Base-by-base conservation (phyloP, 1,284 basidiomycete genomes). In the Cryptococcus sp. region DNA sequence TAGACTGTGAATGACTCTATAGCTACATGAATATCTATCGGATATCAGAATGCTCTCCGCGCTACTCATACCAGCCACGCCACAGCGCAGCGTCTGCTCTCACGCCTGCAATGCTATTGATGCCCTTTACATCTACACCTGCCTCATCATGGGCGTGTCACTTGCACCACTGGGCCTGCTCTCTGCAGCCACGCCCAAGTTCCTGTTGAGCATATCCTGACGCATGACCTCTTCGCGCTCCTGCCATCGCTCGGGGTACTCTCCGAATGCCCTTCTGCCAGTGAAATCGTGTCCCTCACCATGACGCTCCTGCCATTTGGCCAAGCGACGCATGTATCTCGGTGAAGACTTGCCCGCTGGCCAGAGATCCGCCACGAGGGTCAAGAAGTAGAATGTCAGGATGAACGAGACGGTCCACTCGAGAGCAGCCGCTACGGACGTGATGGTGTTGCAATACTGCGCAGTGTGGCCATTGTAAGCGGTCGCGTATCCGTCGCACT, bases 351-450 rank as follows among this genome's bases (percentile, higher is more conserved):
- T 81, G 42, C 69, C 73, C 41, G 71, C 69, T 10, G 71, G 71
- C 73, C 76, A 69, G 27, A 75, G 70, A 60, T 76, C 70, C 47
- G 70, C 69, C 22, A 61, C 67, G 16, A 78, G 68, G 8, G 74
- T 73, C 40, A 73, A 53, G 61, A 74, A 76, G 72, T 75, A 78
- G 62, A 81, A 78, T 48, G 71, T 61, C 16, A 80, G 67, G 53
- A 80, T 62, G 69, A 82, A 80, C 2, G 78, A 66, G 27, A 78
- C 72, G n/a, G 76, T 64, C 79, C 80, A 81, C 66, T 81, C 80
- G 51, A 80, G 69, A 0, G 78, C 76, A 0, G 80, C 82, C 0
- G 81, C 80, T 0, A 73, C 79, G 0, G 76, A 78, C 13, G 80
- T 78, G 56, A 82, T 67, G 1, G 62, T 56, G 62, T 82, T 74